These are phyloP conservation scores for Eucalyptus grandis DNA, from an alignment of 345 rosid genomes.

Conservation along the genomic window DNA sequence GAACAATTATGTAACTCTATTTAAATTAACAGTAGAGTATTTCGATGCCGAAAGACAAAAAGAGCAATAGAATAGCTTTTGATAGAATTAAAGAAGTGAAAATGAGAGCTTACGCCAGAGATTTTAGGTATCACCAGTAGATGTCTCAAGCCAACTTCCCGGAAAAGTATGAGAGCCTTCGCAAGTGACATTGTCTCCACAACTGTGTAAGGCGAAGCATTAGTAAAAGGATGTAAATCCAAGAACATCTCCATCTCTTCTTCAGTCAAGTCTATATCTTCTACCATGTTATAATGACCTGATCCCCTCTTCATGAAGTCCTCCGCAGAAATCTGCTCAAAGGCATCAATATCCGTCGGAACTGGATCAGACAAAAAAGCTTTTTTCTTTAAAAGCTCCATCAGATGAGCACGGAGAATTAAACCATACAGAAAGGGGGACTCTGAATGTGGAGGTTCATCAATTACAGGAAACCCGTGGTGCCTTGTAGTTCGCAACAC, in stretches of 20 bases:
- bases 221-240: constrained; percentile 79
- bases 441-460: constrained; percentile 37
- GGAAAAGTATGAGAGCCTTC: constrained; percentile 73
- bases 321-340: constrained; percentile 30
- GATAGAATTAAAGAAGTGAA: neutral
- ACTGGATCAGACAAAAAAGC: constrained; percentile 39
- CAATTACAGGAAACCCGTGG: constrained; percentile 78
- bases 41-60: neutral
- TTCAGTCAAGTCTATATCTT: constrained; percentile 52
- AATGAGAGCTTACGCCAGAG: constrained; percentile 33
- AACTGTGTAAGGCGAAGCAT: constrained; percentile 87
- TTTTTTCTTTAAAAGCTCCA: constrained; percentile 60
- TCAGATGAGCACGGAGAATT: constrained; percentile 72
- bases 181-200: constrained; percentile 94
- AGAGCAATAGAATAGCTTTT: neutral
- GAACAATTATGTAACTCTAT: neutral
- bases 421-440: constrained; percentile 53
- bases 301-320: constrained; percentile 81
- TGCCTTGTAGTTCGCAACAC: constrained; percentile 62
- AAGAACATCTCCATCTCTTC: constrained; percentile 86
- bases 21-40: neutral
- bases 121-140: constrained; percentile 69
- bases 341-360: constrained; percentile 13
- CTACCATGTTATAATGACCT: constrained; percentile 42
- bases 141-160: constrained; percentile 82